phyloP scores from a whole-genome alignment of 2,329 filamentous ascomycete species.

The Xylariaceae sp. region DNA sequence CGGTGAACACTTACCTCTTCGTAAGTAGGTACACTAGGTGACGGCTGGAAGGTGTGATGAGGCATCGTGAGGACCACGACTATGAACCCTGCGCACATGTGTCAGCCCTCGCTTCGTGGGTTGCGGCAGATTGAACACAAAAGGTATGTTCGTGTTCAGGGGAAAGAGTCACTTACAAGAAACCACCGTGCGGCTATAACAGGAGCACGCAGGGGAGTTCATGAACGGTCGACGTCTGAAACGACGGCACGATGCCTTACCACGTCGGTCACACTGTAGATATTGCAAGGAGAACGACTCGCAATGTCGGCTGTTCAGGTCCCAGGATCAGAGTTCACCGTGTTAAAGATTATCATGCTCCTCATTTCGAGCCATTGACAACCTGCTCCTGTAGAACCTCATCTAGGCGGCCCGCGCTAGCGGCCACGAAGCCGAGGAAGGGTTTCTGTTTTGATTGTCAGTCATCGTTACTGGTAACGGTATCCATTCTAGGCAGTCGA shows the following conservation, averaged over 20 bases:
- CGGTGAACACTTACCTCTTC: neutral
- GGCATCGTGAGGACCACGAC: neutral
- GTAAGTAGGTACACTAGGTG: neutral
- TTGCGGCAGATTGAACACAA: neutral
- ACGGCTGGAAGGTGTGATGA: neutral
- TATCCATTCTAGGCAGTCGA: no score
- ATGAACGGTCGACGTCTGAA: neutral
- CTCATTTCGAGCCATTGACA: conserved; percentile 14
- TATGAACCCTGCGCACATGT: conserved; percentile 1
- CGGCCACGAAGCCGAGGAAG: conserved; percentile 81
- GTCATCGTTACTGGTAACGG: neutral
- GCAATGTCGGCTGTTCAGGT: neutral
- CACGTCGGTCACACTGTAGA: neutral
- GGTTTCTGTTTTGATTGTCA: conserved; percentile 36
- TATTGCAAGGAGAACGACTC: neutral
- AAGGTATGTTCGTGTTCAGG: neutral
- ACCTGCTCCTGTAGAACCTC: conserved; percentile 22
- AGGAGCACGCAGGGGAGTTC: conserved; percentile 7
- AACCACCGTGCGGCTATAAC: conserved; percentile 2
- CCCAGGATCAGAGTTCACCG: neutral
- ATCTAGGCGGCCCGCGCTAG: conserved; percentile 62
- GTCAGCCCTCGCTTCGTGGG: neutral
- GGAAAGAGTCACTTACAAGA: conserved; percentile 4
- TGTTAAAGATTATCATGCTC: neutral
- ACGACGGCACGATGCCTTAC: neutral